Conservation (phyloP, 345 rosid genomes). For the Rhodamnia rubescens region DNA sequence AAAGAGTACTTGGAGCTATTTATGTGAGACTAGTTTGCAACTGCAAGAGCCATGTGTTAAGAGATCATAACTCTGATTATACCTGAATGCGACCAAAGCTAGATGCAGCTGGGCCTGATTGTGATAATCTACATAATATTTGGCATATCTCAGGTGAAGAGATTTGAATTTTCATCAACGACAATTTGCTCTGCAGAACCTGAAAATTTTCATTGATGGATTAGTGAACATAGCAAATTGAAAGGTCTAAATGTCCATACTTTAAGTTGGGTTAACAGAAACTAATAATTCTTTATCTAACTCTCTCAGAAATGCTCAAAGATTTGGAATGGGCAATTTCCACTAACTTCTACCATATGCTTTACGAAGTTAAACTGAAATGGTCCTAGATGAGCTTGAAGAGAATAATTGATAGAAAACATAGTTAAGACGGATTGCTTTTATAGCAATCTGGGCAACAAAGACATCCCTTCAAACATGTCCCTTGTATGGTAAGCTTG, state of each 20-base stretch:
- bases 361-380: background rate
- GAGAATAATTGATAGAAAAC: background rate
- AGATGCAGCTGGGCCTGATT: slow-evolving; percentile 35
- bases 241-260: background rate
- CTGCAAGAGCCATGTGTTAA: background rate
- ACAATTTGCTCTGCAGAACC: slow-evolving; percentile 50
- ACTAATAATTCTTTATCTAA: background rate
- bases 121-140: slow-evolving; percentile 27
- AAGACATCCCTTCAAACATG: background rate
- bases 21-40: slow-evolving; percentile 11
- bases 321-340: background rate
- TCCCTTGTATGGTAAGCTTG: background rate
- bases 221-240: background rate
- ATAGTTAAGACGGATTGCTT: background rate
- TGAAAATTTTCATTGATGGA: slow-evolving; percentile 8
- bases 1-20: slow-evolving; percentile 46
- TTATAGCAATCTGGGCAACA: background rate
- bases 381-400: background rate
- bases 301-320: background rate
- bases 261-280: background rate
- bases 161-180: slow-evolving; percentile 41
- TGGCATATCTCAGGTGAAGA: slow-evolving; percentile 58
- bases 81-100: slow-evolving; percentile 53
- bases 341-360: background rate
- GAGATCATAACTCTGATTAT: background rate